Evolutionary conservation across 2,329 filamentous ascomycete genomes (phyloP).

Genomic region (Aspergillus carbonarius): DNA sequence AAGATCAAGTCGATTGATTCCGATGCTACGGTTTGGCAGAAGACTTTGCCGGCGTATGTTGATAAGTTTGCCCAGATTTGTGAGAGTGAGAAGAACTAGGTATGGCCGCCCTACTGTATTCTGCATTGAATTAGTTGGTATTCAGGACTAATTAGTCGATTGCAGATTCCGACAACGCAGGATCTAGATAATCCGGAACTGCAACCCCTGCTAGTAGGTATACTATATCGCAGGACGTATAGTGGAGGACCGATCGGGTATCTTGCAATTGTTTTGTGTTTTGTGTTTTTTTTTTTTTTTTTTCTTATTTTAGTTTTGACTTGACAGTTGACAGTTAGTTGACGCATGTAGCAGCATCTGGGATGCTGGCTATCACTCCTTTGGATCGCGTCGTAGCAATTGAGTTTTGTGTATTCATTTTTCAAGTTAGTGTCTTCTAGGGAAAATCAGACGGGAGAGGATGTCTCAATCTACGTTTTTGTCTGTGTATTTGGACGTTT

Average conservation of each 20-base stretch:
- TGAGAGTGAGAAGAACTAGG: constrained; percentile 8
- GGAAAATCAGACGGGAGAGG: no score
- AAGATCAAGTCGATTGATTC: constrained; percentile 8
- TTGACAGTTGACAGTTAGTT: neutral
- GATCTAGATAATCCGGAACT: neutral
- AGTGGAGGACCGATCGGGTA: neutral
- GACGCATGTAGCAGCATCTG: neutral
- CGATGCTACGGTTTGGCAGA: constrained; percentile 4
- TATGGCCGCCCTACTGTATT: neutral
- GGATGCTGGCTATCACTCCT: neutral
- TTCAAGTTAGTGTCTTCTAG: no score
- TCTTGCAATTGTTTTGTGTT: no score
- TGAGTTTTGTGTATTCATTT: no score
- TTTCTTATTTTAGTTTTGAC: neutral
- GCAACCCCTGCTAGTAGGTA: no score
- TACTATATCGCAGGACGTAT: neutral
- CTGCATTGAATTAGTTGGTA: neutral
- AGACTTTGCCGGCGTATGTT: constrained; percentile 9
- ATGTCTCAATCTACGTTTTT: no score
- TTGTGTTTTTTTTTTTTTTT: no score
- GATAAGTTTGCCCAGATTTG: constrained; percentile 8
- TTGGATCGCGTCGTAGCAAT: neutral
- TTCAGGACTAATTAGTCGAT: no score
- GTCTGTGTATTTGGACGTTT: no score
- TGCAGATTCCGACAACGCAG: no score